Conservation (phyloP, 2,329 filamentous ascomycete species). For the Ilyonectria sp. region DNA sequence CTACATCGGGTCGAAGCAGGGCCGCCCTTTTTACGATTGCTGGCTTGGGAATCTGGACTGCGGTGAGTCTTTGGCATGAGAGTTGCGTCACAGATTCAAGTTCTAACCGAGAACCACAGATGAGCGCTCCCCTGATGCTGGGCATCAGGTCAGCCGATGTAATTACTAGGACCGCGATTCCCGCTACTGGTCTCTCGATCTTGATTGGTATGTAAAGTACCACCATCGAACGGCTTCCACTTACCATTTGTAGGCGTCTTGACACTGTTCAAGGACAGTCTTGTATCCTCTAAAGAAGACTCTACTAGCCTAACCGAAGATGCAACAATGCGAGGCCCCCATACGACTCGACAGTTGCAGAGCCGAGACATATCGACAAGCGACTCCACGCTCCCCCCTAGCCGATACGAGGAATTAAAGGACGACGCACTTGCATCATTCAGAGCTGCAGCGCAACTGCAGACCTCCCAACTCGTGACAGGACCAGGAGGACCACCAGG, state of each 20-base stretch:
- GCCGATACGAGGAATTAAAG: conserved; percentile 66
- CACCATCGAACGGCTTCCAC: not conserved
- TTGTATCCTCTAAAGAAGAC: conserved; percentile 27
- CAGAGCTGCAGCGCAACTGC: conserved; percentile 35
- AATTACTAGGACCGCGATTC: conserved; percentile 64
- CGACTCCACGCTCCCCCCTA: conserved; percentile 61
- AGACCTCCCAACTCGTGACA: conserved; percentile 35
- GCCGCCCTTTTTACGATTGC: conserved; percentile 59
- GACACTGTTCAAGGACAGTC: conserved; percentile 52
- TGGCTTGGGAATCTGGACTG: conserved; percentile 68
- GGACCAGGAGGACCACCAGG: conserved; percentile 37
- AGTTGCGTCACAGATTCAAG: not conserved
- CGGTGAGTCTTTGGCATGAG: conserved; percentile 57
- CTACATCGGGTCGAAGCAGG: conserved; percentile 54
- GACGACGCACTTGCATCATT: conserved; percentile 52
- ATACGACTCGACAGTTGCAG: conserved; percentile 35
- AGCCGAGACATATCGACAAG: conserved; percentile 53
- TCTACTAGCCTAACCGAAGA: conserved; percentile 16
- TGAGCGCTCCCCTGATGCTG: conserved; percentile 66
- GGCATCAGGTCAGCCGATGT: conserved; percentile 61
- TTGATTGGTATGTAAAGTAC: conserved; percentile 59
- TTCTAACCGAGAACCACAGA: conserved; percentile 51
- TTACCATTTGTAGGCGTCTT: conserved; percentile 49
- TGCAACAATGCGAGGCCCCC: conserved; percentile 13
- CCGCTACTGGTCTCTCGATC: conserved; percentile 65